Base-by-base conservation (phyloP, 2,329 filamentous ascomycete genomes). In the Botrytis medusae region DNA sequence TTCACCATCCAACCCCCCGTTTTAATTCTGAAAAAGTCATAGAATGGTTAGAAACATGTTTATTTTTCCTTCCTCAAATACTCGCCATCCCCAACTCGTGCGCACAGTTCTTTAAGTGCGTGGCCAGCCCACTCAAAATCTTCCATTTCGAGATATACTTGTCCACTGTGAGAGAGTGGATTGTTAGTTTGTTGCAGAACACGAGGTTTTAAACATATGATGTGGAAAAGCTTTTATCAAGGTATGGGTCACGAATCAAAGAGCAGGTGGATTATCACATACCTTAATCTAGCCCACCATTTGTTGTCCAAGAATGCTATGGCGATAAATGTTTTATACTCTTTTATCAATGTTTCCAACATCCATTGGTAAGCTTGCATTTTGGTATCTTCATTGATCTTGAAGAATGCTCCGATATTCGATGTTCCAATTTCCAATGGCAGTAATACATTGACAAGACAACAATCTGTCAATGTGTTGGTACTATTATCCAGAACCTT, bases 101-200 rank as follows among this genome's bases (percentile, higher is more conserved):
- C 84, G 78, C 87, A 90, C 8, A 92, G 77, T 48, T 84, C 83
- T 64, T 81, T 80, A 63, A 81, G 63, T 10, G 62, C 74, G 32
- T 76, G 80, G 0, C 86, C 93, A 6, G 87, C 86, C 87, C 88
- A 93, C 80, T 91, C 88, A 79, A 96, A 97, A 81, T 98, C 94
- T 20, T 86, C 85, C 76, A 91, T 81, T 40, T 93, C 93, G n/a
- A 98, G 83, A 80, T 96, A 98, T 0, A 96, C 87, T 85, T 97
- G 94, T 22, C 89, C 93, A 80, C 92, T 94, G 63, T 22, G 20
- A n/a, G 68, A 29, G n/a, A 32, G 51, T 37, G 20, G 48, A 40
- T 32, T 29, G 20, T 51, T 51, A 51, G 44, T 63, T 16, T 37
- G 8, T 72, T 59, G 62, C 71, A 68, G n/a, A 72, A 51, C 22